Conservation (phyloP, 495 filamentous ascomycete genomes). For the Lasiosphaeria miniovina region DNA sequence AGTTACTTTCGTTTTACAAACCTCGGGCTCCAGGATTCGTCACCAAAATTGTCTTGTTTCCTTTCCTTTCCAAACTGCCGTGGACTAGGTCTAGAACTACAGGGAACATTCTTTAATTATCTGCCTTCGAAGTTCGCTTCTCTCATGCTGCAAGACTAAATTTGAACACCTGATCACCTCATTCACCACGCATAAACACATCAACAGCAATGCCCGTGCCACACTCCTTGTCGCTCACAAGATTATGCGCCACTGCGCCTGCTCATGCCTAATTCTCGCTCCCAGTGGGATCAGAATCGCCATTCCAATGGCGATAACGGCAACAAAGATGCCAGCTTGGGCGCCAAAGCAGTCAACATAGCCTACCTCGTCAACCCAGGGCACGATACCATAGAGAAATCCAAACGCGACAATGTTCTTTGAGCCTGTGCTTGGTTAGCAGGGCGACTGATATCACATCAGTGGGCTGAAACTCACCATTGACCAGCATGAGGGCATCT, state of each 20-base stretch:
- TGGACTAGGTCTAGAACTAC: too few relatives aligned
- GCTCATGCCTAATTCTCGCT: constrained; percentile 26
- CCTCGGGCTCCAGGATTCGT: too few relatives aligned
- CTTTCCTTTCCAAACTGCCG: too few relatives aligned
- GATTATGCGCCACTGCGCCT: constrained; percentile 33
- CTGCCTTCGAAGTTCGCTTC: too few relatives aligned
- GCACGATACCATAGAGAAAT: constrained; percentile 33
- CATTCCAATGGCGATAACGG: constrained; percentile 29
- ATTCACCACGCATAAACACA: too few relatives aligned
- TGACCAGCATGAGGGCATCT: constrained; percentile 37
- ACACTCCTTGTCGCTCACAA: constrained; percentile 10
- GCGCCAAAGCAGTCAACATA: constrained; percentile 50
- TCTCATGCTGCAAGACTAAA: too few relatives aligned
- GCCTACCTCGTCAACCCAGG: constrained; percentile 49
- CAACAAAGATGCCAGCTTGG: constrained; percentile 50
- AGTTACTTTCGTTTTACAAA: too few relatives aligned
- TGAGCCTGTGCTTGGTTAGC: constrained; percentile 16
- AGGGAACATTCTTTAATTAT: neutral
- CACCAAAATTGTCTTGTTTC: too few relatives aligned
- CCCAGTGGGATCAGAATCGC: constrained; percentile 30
- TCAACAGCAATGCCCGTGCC: too few relatives aligned
- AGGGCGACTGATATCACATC: too few relatives aligned
- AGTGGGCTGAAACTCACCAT: constrained; percentile 22
- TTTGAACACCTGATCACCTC: too few relatives aligned
- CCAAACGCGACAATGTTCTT: constrained; percentile 35